Evolutionary conservation across 352 stramenopile genomes (phyloP), one percentile per base, ranked within the genome.

Genomic region (Phytopythium kandeliae): DNA sequence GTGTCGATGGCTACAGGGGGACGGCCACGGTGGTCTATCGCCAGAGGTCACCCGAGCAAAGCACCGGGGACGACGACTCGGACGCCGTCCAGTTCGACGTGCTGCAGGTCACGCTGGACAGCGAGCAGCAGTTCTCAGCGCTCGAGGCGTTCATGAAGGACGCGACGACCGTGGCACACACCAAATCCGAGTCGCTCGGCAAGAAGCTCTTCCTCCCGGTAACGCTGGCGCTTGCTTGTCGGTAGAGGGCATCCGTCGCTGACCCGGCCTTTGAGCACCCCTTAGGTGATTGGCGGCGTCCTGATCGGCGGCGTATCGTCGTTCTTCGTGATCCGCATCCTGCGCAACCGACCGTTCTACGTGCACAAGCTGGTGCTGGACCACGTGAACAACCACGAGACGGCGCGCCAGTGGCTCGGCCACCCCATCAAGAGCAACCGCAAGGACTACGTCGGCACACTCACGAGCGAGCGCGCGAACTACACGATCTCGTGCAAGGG

Each of bases 341-440:
- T 90, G 35, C 79, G 74, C 53, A 88, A 88, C 56, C 74, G 76
- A 43, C 72, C 79, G 47, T 85, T 81, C 53, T 90, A 90, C 70
- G 76, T 88, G 58, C 79, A 88, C 69, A 90, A 88, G 41, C 53
- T 90, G 28, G 79, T 83, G 44, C 56, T 90, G 22, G 79, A 88
- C 52, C 77, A 82, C 36, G 73, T 86, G 16, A 90, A 90, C 58
- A 86, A 87, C 57, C 77, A 71, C 59, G 66, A 78, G n/a, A 55
- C 63, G 47, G 79, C 79, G 15, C 71, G 76, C 0, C 63, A 74
- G 38, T 45, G 84, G 19, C 64, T 90, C 10, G 78, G 78, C 19
- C 67, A 86, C 54, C 76, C 78, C 1, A 86, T 90, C 49, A 86
- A 78, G 57, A 85, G 78, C 54, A 78, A 87, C 44, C 69, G 74